phyloP scores from a whole-genome alignment of 345 rosid species.

The Ricinus communis region DNA sequence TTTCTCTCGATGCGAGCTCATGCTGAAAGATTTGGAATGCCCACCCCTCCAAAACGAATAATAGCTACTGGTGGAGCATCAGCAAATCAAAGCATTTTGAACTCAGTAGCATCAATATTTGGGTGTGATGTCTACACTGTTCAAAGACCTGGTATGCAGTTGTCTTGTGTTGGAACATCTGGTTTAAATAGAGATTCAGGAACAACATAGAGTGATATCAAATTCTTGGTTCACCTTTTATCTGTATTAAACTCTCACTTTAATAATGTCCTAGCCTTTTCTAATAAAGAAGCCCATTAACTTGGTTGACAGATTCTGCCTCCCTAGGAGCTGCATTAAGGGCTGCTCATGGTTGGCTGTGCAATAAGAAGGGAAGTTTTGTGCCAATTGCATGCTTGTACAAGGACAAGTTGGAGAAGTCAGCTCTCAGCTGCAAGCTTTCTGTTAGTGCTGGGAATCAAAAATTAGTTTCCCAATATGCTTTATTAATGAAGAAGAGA shows the following conservation, averaged over 20 bases:
- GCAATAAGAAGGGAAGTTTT: slow-evolving; percentile 65
- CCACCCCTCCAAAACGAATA: slow-evolving; percentile 77
- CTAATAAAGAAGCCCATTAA: background rate
- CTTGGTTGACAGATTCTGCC: slow-evolving; percentile 64
- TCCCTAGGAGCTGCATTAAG: slow-evolving; percentile 92
- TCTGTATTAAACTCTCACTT: no score
- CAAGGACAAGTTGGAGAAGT: slow-evolving; percentile 58
- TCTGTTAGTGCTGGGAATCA: slow-evolving; percentile 50
- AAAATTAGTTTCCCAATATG: slow-evolving; percentile 48
- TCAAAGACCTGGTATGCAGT: slow-evolving; percentile 66
- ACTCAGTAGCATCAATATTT: slow-evolving; percentile 59
- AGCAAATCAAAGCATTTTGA: slow-evolving; percentile 65
- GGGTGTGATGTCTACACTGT: slow-evolving; percentile 85
- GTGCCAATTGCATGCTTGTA: slow-evolving; percentile 64
- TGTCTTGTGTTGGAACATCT: background rate
- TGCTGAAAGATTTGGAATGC: slow-evolving; percentile 87
- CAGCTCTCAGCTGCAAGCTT: slow-evolving; percentile 70
- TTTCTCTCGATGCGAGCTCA: slow-evolving; percentile 86
- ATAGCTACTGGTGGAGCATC: slow-evolving; percentile 96
- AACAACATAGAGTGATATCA: no score
- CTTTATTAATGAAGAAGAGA: slow-evolving; percentile 66
- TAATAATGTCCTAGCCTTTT: background rate
- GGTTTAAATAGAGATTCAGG: background rate
- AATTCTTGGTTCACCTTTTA: no score
- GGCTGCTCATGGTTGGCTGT: slow-evolving; percentile 89